These are phyloP conservation scores for Arthrocladium fulminans DNA, from an alignment of 2,329 filamentous ascomycete species.

Conservation along the genomic window DNA sequence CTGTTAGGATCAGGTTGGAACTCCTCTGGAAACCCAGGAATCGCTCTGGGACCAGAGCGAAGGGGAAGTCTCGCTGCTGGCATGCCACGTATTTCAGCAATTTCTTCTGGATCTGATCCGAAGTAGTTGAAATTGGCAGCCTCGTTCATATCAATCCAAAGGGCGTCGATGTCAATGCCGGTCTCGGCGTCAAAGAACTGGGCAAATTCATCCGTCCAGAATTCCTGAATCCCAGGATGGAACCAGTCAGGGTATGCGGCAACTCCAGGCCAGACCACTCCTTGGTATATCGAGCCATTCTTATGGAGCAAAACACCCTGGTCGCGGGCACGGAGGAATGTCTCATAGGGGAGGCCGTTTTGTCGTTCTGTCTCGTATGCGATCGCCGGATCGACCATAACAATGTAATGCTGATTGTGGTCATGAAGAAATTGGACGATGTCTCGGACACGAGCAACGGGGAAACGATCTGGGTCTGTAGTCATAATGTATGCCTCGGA, in stretches of 20 bases:
- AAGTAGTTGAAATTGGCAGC: constrained; percentile 30
- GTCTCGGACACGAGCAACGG: constrained; percentile 46
- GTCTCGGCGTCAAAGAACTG: constrained; percentile 53
- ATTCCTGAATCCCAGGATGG: constrained; percentile 52
- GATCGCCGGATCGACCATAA: constrained; percentile 62
- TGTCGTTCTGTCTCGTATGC: constrained; percentile 29
- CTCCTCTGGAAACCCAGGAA: constrained; percentile 1
- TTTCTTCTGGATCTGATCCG: neutral
- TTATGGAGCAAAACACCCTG: constrained; percentile 43
- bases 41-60: neutral
- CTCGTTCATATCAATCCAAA: constrained; percentile 68
- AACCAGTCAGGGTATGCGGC: constrained; percentile 72
- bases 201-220: constrained; percentile 61
- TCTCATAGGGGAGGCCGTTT: constrained; percentile 30
- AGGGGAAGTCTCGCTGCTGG: neutral
- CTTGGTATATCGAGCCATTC: constrained; percentile 45
- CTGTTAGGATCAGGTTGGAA: neutral
- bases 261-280: constrained; percentile 29
- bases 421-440: constrained; percentile 58
- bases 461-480: constrained; percentile 26
- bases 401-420: constrained; percentile 58
- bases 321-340: constrained; percentile 42
- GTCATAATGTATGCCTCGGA: constrained; percentile 30
- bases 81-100: neutral
- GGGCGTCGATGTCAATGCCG: constrained; percentile 66